Evolutionary conservation across 75 land plant genomes (phyloP).

Genomic region (Ceratopteris richardii): DNA sequence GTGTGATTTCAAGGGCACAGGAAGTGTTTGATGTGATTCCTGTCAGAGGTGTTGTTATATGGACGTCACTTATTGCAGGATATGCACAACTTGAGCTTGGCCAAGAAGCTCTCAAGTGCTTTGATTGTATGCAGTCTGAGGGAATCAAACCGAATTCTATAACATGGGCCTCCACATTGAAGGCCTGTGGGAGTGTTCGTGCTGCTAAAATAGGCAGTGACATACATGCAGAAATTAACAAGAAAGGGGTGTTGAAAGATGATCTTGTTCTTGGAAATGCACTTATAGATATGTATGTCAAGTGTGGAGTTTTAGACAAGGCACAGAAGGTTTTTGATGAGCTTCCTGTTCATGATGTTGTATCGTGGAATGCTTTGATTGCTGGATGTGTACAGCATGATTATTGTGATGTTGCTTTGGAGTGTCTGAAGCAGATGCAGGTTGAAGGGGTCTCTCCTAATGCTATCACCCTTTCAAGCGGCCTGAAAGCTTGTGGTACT

Average conservation of each 20-base stretch:
- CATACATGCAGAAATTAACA: neutral
- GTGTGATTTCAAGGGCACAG: neutral
- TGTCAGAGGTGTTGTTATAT: neutral
- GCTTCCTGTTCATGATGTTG: constrained; percentile 23
- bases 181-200: constrained; percentile 32
- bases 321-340: constrained; percentile 28
- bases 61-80: constrained; percentile 1
- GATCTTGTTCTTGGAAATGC: constrained; percentile 25
- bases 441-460: constrained; percentile 32
- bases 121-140: constrained; percentile 24
- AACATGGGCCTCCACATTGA: constrained; percentile 36
- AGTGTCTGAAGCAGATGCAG: constrained; percentile 32
- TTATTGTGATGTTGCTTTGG: constrained; percentile 23
- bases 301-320: constrained; percentile 8
- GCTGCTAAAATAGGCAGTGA: constrained; percentile 18
- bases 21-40: neutral
- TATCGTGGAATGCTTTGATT: constrained; percentile 39
- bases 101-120: constrained; percentile 12
- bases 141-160: constrained; percentile 39
- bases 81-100: neutral
- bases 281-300: constrained; percentile 26
- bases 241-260: neutral
- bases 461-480: constrained; percentile 32
- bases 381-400: constrained; percentile 18
- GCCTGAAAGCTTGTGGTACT: constrained; percentile 27